Percentiles rank a stretch among this genome's conserved stretches.
Conservation (phyloP, 2,329 filamentous ascomycete genomes). For the Tolypocladium tundrense region DNA sequence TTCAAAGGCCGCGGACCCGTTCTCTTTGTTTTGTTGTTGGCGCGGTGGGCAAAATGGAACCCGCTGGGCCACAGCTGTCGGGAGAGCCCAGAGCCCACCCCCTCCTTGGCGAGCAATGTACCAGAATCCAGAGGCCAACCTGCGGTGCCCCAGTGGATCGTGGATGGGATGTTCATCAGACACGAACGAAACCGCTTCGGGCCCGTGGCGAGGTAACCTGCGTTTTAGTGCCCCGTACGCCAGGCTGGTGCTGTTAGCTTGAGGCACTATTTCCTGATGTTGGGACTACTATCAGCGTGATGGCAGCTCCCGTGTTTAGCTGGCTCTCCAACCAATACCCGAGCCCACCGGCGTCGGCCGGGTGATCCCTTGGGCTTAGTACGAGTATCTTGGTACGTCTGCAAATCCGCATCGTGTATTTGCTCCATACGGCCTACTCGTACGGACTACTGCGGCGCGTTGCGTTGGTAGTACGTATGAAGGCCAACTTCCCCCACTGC, state of each 20-base stretch:
- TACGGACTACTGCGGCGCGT: neutral
- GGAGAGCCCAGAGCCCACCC: neutral
- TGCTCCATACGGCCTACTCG: too few species aligned
- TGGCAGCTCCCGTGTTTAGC: neutral
- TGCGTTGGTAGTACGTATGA: neutral
- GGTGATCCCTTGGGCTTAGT: neutral
- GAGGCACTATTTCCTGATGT: neutral
- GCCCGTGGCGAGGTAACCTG: neutral
- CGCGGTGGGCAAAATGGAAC: neutral
- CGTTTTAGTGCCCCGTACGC: neutral
- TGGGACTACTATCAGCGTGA: neutral
- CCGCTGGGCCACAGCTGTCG: neutral
- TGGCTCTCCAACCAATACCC: neutral
- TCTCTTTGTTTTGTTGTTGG: neutral
- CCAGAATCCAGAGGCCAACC: neutral
- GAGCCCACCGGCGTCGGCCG: neutral
- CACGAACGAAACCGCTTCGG: neutral
- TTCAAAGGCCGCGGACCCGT: neutral
- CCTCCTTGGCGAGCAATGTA: neutral
- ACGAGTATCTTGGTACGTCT: neutral
- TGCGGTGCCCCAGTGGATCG: neutral
- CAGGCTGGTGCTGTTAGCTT: neutral
- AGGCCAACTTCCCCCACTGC: neutral
- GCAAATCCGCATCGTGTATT: too few species aligned
- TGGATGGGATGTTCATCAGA: neutral